phyloP scores from a whole-genome alignment of 2,329 filamentous ascomycete genomes.

The Microdochium nivale region DNA sequence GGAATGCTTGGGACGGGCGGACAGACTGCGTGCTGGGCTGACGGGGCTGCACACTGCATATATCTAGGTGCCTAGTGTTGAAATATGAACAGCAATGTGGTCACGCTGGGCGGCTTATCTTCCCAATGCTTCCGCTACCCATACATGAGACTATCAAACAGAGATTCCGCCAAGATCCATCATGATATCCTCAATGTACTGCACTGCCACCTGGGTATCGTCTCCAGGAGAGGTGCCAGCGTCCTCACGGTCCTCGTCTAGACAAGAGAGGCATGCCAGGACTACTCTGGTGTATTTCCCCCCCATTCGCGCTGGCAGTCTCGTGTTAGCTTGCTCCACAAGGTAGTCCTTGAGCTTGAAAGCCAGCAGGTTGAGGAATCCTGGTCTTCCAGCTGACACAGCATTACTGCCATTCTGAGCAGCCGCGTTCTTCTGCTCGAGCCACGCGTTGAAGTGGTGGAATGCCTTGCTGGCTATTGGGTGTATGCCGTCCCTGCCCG shows the following conservation, averaged over 20 bases:
- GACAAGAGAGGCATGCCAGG: not conserved
- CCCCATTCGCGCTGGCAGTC: not conserved
- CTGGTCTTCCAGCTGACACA: not conserved
- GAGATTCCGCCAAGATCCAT: not conserved
- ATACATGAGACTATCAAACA: not conserved
- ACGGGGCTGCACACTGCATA: no score
- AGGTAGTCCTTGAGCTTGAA: conserved; percentile 7
- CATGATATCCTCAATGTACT: not conserved
- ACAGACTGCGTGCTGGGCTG: no score
- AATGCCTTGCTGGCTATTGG: not conserved
- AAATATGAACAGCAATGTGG: no score
- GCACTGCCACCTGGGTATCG: not conserved
- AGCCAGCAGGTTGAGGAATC: not conserved
- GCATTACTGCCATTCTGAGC: not conserved
- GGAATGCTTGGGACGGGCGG: no score
- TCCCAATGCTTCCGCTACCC: no score
- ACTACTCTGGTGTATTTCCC: not conserved
- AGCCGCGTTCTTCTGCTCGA: not conserved
- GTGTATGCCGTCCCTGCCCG: not conserved
- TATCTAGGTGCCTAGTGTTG: no score
- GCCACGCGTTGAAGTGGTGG: not conserved
- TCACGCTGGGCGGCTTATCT: no score
- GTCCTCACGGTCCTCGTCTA: not conserved
- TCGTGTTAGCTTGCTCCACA: not conserved
- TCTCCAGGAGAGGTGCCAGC: not conserved